Conservation (phyloP, 805 yeast species). For the baker's yeast (Saccharomyces cerevisiae) region DNA sequence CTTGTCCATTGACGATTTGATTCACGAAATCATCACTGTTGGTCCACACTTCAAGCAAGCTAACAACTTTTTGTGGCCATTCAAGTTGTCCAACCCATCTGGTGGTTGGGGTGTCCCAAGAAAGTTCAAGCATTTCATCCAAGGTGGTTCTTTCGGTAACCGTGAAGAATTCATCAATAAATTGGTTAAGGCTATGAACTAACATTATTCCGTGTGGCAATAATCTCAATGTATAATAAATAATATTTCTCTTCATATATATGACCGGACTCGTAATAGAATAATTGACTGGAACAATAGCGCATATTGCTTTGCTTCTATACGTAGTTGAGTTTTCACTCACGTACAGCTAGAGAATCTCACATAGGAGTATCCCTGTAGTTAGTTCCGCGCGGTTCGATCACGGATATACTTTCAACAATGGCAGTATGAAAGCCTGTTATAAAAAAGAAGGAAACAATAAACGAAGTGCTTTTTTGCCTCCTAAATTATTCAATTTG, state of each 20-base stretch:
- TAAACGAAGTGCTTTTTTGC: neutral
- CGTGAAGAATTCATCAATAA: slow-evolving; percentile 93
- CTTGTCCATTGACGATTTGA: slow-evolving; percentile 83
- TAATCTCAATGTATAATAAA: neutral
- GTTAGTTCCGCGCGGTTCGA: neutral
- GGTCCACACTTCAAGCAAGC: slow-evolving; percentile 99
- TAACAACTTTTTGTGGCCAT: slow-evolving; percentile 97
- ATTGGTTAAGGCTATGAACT: slow-evolving; percentile 89
- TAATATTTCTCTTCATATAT: neutral
- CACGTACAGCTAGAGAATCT: neutral
- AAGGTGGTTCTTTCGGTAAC: slow-evolving; percentile 98
- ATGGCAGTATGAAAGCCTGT: neutral
- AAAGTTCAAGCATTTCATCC: slow-evolving; percentile 94
- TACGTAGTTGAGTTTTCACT: neutral
- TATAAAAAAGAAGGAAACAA: neutral
- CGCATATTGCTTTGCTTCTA: neutral
- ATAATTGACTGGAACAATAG: neutral
- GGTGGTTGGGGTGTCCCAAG: slow-evolving; percentile 97
- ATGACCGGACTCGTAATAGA: neutral
- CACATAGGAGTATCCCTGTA: neutral
- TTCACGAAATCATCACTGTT: slow-evolving; percentile 92
- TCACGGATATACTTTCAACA: neutral
- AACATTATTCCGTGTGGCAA: slow-evolving; percentile 28
- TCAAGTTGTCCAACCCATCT: slow-evolving; percentile 91
- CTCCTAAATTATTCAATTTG: neutral